Evolutionary conservation across 352 stramenopile genomes (phyloP).

Genomic region (Ophiocytium majus): DNA sequence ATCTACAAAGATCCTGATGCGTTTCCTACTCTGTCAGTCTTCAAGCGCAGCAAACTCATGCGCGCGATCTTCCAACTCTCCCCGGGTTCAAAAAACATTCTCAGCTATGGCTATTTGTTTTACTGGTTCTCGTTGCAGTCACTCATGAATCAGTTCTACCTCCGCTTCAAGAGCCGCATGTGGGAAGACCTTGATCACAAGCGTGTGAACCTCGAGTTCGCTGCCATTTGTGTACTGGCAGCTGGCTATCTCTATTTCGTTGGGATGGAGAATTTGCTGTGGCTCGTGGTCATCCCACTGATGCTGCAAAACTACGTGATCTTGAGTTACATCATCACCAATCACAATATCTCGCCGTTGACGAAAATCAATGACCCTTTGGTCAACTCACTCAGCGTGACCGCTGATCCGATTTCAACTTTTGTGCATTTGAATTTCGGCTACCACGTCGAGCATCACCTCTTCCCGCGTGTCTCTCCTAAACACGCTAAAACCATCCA

Average conservation of each 20-base stretch:
- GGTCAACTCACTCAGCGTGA: conserved; percentile 7
- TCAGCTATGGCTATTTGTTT: conserved; percentile 6
- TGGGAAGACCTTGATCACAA: conserved; percentile 9
- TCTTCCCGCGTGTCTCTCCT: neutral
- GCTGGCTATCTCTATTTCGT: neutral
- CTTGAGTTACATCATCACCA: conserved; percentile 7
- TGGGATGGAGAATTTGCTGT: conserved; percentile 9
- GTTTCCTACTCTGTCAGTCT: neutral
- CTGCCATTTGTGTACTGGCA: neutral
- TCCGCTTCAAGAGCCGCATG: neutral
- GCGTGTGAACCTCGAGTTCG: neutral
- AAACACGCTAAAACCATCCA: neutral
- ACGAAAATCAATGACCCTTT: neutral
- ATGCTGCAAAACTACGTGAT: conserved; percentile 7
- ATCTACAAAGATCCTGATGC: conserved; percentile 12
- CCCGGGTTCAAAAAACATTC: neutral
- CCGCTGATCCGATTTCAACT: neutral
- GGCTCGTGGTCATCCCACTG: neutral
- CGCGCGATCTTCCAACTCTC: neutral
- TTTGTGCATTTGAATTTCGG: conserved; percentile 3
- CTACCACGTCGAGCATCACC: conserved; percentile 12
- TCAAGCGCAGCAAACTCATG: neutral
- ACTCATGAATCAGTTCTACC: conserved; percentile 1
- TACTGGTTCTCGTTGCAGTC: conserved; percentile 11
- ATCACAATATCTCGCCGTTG: conserved; percentile 10